A percentile compares a stretch with the other conserved stretches of the same genome.
Evolutionary conservation across 2,329 filamentous ascomycete genomes (phyloP).

Genomic region (Pseudopithomyces maydicus): DNA sequence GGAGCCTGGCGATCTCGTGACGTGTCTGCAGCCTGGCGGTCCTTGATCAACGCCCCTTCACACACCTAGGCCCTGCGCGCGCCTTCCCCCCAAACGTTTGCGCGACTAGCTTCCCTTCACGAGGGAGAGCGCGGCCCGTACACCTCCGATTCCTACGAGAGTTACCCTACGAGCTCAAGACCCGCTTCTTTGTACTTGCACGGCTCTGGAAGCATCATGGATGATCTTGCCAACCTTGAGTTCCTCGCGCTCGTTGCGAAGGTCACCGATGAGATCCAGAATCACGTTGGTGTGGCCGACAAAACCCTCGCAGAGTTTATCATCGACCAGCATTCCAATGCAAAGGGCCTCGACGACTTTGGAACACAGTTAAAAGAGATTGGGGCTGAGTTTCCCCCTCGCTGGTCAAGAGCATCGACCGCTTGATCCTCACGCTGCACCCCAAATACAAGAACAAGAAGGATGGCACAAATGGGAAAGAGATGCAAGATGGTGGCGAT

Average conservation of each 20-base stretch:
- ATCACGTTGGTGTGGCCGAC: slow-evolving; percentile 88
- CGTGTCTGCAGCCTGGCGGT: not conserved
- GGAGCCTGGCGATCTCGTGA: not conserved
- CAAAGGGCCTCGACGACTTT: slow-evolving; percentile 72
- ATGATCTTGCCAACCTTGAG: slow-evolving; percentile 90
- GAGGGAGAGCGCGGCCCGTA: not conserved
- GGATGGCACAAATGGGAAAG: slow-evolving; percentile 35
- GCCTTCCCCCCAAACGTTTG: not conserved
- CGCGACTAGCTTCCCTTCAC: not conserved
- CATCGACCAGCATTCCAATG: slow-evolving; percentile 85
- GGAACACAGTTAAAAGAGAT: slow-evolving; percentile 74
- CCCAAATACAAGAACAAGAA: slow-evolving; percentile 77
- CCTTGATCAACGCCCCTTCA: not conserved
- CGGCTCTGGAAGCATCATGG: slow-evolving; percentile 62
- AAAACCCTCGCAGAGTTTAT: slow-evolving; percentile 97
- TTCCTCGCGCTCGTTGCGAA: slow-evolving; percentile 92
- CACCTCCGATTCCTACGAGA: not conserved
- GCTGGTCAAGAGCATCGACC: slow-evolving; percentile 88
- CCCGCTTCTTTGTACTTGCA: not conserved
- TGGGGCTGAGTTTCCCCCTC: slow-evolving; percentile 85
- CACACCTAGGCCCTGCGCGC: not conserved
- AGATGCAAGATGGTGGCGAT: slow-evolving; percentile 55
- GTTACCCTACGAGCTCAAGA: not conserved
- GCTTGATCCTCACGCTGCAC: slow-evolving; percentile 86
- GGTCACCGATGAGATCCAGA: slow-evolving; percentile 91